These are phyloP conservation scores for Cicer pinnatifidum DNA, from an alignment of 306 rosid species.

Conservation along the genomic window DNA sequence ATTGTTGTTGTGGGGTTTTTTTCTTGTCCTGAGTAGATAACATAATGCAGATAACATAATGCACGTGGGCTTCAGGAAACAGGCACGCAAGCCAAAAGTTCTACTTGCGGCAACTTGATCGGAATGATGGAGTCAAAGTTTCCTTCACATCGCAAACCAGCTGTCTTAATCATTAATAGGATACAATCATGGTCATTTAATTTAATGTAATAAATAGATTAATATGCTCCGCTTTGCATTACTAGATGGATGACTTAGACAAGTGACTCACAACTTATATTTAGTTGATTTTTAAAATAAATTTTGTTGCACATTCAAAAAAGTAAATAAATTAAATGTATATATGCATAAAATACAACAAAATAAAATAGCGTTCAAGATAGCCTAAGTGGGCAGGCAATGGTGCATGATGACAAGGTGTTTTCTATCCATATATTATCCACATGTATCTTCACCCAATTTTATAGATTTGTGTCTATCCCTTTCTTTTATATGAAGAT, in stretches of 20 bases:
- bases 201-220: too few relatives aligned
- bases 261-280: too few relatives aligned
- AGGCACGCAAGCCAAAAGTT: neutral
- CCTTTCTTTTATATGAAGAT: constrained; percentile 23
- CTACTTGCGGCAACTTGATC: neutral
- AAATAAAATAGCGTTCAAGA: constrained; percentile 8
- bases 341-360: neutral
- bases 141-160: too few relatives aligned
- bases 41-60: neutral
- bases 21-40: neutral
- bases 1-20: neutral
- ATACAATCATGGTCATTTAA: too few relatives aligned
- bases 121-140: too few relatives aligned
- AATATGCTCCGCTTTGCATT: too few relatives aligned
- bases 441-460: neutral
- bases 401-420: constrained; percentile 36
- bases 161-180: too few relatives aligned
- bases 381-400: constrained; percentile 18
- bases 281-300: too few relatives aligned
- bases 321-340: too few relatives aligned
- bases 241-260: too few relatives aligned
- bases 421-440: constrained; percentile 26
- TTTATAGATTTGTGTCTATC: constrained; percentile 1
- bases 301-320: too few relatives aligned
- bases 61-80: neutral